Base-by-base conservation (phyloP, 768 basidiomycete species). In the Rhizopogon vinicolor region DNA sequence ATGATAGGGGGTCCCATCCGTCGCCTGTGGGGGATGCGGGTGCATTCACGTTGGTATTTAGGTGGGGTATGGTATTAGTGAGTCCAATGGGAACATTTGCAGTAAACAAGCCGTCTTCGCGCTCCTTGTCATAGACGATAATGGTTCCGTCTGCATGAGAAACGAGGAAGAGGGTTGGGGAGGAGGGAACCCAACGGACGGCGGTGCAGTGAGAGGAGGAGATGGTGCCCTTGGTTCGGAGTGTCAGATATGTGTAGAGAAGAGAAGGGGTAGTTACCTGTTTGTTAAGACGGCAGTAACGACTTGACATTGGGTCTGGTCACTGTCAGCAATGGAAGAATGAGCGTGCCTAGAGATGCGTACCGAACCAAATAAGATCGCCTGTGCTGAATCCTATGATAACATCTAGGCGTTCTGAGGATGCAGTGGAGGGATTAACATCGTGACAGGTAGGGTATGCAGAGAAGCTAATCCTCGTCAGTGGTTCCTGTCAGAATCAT, bases 311-410 rank as follows among this genome's bases (percentile, higher is more conserved):
- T 14, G 89, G 89, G 69, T 93, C 91, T 93, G 58, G 25, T 42
- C 39, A 31, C 29, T 33, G 48, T 43, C 29, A 56, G 55, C 56
- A 39, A 62, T 14, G 40, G 44, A 29, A 53, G 7, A 55, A 54
- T 8, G 55, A 22, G 44, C 35, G 43, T 28, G 49, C 14, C 19
- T 18, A n/a, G 42, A 25, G 12, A 46, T 40, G 13, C 80, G 60
- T 59, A 90, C 95, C 95, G 53, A 98, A 77, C 97, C 97, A 98
- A 48, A 98, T 73, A 39, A 99, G 75, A 73, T 99, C 97, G n/a
- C 97, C 97, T 0, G 94, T 91, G 58, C 77, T 80, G 67, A 97
- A 98, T 5, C 96, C 97, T 63, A 98, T 88, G 56, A 98, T 81
- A 6, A 97, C 77, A 63, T 98, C 95, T 35, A 98, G 72, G 43